phyloP scores from a whole-genome alignment of 441 rosid genomes.

The Erodium trifolium region DNA sequence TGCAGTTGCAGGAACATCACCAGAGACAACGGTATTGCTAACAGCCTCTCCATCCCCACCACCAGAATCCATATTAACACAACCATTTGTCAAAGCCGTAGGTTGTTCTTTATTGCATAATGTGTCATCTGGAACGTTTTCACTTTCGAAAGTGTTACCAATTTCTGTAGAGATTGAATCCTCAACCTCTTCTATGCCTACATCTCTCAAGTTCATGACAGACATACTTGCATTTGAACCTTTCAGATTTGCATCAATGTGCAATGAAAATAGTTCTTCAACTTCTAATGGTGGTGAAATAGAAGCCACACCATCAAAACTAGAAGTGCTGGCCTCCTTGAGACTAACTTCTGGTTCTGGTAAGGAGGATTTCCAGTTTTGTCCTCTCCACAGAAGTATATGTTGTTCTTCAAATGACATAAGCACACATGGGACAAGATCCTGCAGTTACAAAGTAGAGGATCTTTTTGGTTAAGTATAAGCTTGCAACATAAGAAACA shows the following conservation, averaged over 20 bases:
- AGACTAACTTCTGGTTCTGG: conserved; percentile 25
- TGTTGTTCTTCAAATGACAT: conserved; percentile 74
- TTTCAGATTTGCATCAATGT: conserved; percentile 14
- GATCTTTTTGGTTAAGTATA: neutral
- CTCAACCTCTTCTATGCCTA: conserved; percentile 20
- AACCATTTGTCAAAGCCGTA: conserved; percentile 11
- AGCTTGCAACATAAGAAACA: neutral
- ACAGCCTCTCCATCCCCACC: conserved; percentile 22
- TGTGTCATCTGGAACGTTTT: conserved; percentile 11
- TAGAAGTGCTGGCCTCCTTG: conserved; percentile 23
- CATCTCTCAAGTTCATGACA: conserved; percentile 18
- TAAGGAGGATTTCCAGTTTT: conserved; percentile 55
- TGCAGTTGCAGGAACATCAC: conserved; percentile 19
- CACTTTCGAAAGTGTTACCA: conserved; percentile 3
- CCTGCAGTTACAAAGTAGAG: conserved; percentile 36
- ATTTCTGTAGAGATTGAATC: conserved; percentile 14
- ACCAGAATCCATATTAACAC: conserved; percentile 12
- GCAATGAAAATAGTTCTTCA: conserved; percentile 20
- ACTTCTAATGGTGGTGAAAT: conserved; percentile 26
- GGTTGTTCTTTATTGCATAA: conserved; percentile 15
- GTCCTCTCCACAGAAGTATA: conserved; percentile 82
- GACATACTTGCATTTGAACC: conserved; percentile 9
- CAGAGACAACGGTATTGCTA: conserved; percentile 4
- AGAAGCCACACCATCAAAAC: conserved; percentile 21
- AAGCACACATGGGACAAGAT: conserved; percentile 74